phyloP scores from a whole-genome alignment of 2,329 filamentous ascomycete genomes.

The Fusarium bactridioides region DNA sequence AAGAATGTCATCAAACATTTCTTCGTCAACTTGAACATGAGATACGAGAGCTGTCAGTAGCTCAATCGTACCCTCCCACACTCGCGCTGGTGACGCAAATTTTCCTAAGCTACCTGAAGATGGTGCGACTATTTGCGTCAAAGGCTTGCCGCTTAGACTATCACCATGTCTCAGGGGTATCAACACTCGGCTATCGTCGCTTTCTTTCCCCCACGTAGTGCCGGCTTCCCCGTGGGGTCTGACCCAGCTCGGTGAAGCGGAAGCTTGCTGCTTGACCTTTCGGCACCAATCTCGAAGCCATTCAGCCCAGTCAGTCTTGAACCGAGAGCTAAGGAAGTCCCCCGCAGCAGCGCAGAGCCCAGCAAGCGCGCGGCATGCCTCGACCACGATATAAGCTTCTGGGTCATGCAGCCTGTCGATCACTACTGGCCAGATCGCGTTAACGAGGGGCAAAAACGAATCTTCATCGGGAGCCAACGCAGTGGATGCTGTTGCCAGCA shows the following conservation, averaged over 20 bases:
- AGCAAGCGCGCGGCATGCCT: conserved; percentile 73
- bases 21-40: conserved; percentile 71
- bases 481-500: conserved; percentile 76
- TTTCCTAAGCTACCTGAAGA: conserved; percentile 56
- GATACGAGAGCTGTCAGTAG: conserved; percentile 68
- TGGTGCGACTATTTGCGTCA: conserved; percentile 3
- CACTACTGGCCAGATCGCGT: conserved; percentile 89
- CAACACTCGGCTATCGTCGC: conserved; percentile 41
- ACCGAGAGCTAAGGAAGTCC: conserved; percentile 79
- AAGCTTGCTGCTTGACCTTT: conserved; percentile 53
- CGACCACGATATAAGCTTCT: conserved; percentile 73
- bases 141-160: conserved; percentile 27
- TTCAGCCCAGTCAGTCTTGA: conserved; percentile 76
- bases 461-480: conserved; percentile 80
- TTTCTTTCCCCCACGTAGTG: conserved; percentile 21
- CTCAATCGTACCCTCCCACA: conserved; percentile 69
- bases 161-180: conserved; percentile 45
- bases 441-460: conserved; percentile 86
- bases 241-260: conserved; percentile 23
- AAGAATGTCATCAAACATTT: conserved; percentile 75
- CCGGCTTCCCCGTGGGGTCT: conserved; percentile 30
- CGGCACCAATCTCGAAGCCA: conserved; percentile 60
- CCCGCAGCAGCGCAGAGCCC: conserved; percentile 76
- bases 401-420: conserved; percentile 70
- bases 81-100: conserved; percentile 68